phyloP scores from a whole-genome alignment of 2,329 filamentous ascomycete genomes.

The Gliomastix tumulicola region DNA sequence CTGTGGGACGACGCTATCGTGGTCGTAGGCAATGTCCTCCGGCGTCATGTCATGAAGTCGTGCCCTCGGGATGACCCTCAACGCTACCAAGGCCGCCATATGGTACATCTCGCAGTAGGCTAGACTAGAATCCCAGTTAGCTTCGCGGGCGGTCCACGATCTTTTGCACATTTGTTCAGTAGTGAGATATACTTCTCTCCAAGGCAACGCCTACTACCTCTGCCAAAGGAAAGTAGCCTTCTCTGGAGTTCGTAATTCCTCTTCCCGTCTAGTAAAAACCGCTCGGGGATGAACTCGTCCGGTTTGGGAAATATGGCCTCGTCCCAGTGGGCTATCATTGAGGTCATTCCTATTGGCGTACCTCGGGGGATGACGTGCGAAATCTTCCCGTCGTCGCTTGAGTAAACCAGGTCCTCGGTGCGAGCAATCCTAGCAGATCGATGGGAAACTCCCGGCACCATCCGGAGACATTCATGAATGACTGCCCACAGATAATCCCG shows the following conservation, averaged over 20 bases:
- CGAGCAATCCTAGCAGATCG: slow-evolving; percentile 13
- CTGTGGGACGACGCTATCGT: slow-evolving; percentile 8
- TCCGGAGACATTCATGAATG: slow-evolving; percentile 18
- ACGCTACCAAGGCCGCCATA: slow-evolving; percentile 7
- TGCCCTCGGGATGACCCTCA: slow-evolving; percentile 7
- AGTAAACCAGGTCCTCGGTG: slow-evolving; percentile 14
- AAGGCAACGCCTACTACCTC: slow-evolving; percentile 6
- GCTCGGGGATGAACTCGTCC: slow-evolving; percentile 22
- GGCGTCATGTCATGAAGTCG: slow-evolving; percentile 8
- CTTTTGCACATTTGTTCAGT: not conserved
- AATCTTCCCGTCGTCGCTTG: slow-evolving; percentile 10
- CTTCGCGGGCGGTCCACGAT: not conserved
- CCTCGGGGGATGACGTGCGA: slow-evolving; percentile 16
- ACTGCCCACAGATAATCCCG: slow-evolving; percentile 18
- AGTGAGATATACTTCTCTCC: slow-evolving; percentile 8
- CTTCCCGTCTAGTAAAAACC: slow-evolving; percentile 14
- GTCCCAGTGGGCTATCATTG: slow-evolving; percentile 20
- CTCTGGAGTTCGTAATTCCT: slow-evolving; percentile 14
- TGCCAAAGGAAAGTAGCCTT: slow-evolving; percentile 7
- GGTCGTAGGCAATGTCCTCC: slow-evolving; percentile 9
- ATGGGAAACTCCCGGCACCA: slow-evolving; percentile 20
- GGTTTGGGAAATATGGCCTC: slow-evolving; percentile 21
- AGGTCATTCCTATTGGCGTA: slow-evolving; percentile 23
- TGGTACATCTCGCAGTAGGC: slow-evolving; percentile 9
- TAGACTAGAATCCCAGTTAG: too few relatives aligned